phyloP scores from a whole-genome alignment of 2,329 filamentous ascomycete genomes.

The Remersonia thermophila region DNA sequence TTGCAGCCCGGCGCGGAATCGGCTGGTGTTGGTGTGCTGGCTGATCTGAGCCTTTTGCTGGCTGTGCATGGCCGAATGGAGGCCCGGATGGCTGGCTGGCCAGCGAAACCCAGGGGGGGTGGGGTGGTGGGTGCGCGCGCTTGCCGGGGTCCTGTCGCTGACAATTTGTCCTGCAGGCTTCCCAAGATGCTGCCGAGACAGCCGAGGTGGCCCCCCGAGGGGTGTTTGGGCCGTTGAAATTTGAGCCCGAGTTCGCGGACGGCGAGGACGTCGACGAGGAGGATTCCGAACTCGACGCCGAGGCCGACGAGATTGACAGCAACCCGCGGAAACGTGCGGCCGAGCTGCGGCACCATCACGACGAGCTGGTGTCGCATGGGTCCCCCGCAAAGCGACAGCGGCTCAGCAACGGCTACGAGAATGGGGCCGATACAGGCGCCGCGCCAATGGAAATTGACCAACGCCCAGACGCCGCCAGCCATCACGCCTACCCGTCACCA shows the following conservation, averaged over 20 bases:
- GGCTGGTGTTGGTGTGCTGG: constrained; percentile 9
- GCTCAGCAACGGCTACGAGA: constrained; percentile 51
- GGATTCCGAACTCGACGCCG: constrained; percentile 24
- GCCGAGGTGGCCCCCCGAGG: constrained; percentile 34
- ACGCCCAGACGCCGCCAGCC: constrained; percentile 27
- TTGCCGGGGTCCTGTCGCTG: constrained; percentile 22
- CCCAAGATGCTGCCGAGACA: constrained; percentile 29
- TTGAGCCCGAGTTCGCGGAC: constrained; percentile 28
- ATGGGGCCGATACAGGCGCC: constrained; percentile 37
- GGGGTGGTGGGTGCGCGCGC: too few species aligned
- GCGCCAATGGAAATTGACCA: constrained; percentile 51
- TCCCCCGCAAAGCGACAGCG: constrained; percentile 47
- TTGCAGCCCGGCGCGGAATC: constrained; percentile 11
- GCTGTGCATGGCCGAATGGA: too few species aligned
- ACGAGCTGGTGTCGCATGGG: constrained; percentile 36
- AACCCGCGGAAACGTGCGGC: constrained; percentile 39
- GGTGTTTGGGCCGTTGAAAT: constrained; percentile 44
- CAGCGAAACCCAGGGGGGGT: constrained; percentile 2
- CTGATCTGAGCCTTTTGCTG: background rate
- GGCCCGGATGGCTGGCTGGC: background rate
- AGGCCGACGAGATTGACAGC: constrained; percentile 28
- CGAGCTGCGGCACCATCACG: constrained; percentile 33
- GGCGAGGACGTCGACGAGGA: constrained; percentile 27
- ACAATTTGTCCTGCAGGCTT: constrained; percentile 34
- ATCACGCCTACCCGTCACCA: constrained; percentile 54